These are phyloP conservation scores for Melocanna baccifera DNA, from an alignment of 176 grass and related monocot species.

Conservation along the genomic window DNA sequence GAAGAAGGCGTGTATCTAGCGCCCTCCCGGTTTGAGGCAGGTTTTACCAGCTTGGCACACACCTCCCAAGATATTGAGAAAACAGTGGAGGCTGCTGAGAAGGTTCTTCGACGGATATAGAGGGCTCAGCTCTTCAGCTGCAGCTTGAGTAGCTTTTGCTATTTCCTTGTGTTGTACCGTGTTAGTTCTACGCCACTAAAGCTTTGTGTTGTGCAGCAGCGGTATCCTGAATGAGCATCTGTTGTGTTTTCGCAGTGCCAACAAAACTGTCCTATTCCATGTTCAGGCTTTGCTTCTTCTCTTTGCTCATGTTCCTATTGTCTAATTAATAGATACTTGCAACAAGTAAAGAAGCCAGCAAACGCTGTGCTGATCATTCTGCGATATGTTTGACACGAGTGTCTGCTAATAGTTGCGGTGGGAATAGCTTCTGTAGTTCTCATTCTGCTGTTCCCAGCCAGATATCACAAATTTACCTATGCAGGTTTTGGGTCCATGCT, in stretches of 20 bases:
- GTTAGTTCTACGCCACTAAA: constrained; percentile 12
- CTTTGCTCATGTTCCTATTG: background rate
- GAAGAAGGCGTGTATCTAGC: constrained; percentile 97
- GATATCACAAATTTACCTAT: too few species aligned
- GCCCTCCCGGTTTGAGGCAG: constrained; percentile 89
- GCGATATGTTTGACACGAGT: background rate
- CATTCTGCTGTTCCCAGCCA: background rate
- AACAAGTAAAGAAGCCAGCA: background rate
- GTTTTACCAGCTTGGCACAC: constrained; percentile 95
- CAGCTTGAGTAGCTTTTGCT: background rate
- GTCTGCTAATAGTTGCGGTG: background rate
- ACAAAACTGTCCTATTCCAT: constrained; percentile 12
- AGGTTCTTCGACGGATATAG: constrained; percentile 74
- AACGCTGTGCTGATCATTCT: background rate
- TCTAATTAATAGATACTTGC: background rate
- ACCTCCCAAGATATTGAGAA: constrained; percentile 70
- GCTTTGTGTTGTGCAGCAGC: constrained; percentile 45
- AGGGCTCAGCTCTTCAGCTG: background rate
- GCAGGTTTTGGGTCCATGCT: too few species aligned
- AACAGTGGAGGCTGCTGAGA: constrained; percentile 80
- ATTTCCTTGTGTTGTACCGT: constrained; percentile 29
- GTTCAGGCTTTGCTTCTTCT: background rate
- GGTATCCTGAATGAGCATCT: constrained; percentile 12
- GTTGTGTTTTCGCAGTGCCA: constrained; percentile 13
- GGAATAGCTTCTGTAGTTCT: background rate